Evolutionary conservation across 768 basidiomycete genomes (phyloP).

Genomic region (Glaciozyma martinii): DNA sequence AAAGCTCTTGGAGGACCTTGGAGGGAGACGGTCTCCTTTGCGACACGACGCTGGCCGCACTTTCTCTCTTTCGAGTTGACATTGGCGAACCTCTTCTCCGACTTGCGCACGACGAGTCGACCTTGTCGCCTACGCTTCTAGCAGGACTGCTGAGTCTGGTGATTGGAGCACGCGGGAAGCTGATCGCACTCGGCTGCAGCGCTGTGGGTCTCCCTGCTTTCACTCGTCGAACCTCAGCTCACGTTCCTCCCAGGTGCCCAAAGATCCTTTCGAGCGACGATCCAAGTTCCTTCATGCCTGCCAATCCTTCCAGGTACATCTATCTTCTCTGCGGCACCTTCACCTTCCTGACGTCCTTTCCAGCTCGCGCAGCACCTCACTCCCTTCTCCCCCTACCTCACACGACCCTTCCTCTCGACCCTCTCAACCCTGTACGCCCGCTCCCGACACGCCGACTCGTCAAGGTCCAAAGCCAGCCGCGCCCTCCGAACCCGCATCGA

Average conservation of each 20-base stretch:
- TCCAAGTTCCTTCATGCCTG: neutral
- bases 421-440: neutral
- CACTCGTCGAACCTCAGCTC: neutral
- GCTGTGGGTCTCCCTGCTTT: neutral
- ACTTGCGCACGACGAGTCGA: slow-evolving; percentile 2
- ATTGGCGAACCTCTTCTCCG: slow-evolving; percentile 9
- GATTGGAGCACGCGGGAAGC: neutral
- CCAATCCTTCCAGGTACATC: neutral
- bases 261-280: neutral
- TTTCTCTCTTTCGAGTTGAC: slow-evolving; percentile 15
- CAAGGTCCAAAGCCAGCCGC: neutral
- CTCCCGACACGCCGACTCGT: neutral
- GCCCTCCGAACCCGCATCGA: neutral
- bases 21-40: slow-evolving; percentile 8
- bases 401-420: neutral
- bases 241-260: neutral
- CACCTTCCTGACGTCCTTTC: too few relatives aligned
- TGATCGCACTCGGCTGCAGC: neutral
- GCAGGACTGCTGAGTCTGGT: slow-evolving; percentile 3
- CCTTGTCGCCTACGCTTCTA: slow-evolving; percentile 7
- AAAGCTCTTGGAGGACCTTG: too few relatives aligned
- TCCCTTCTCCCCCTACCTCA: neutral
- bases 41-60: slow-evolving; percentile 14
- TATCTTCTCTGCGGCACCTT: too few relatives aligned
- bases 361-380: neutral